Evolutionary conservation across 805 yeast species (phyloP), one percentile per base, ranked within the genome.

Genomic region (Kuraishia hungarica): DNA sequence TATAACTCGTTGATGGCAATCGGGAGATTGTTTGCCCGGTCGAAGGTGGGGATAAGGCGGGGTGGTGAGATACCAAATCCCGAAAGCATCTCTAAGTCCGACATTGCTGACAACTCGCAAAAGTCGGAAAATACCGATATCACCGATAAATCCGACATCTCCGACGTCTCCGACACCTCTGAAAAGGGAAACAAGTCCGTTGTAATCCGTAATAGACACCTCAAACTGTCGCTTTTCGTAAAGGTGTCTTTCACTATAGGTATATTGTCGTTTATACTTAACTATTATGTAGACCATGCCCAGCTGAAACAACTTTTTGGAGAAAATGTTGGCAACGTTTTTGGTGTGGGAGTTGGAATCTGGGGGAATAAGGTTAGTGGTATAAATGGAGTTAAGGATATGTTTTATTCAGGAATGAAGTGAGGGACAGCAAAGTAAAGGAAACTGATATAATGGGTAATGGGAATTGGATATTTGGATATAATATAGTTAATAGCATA

Each of bases 181-280:
- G n/a, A n/a, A n/a, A n/a, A n/a, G n/a, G n/a, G n/a, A n/a, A n/a
- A n/a, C n/a, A n/a, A 20, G 29, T 13, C 15, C 7, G 8, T 51
- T 7, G n/a, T 23, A 5, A 13, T 13, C 10, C 29, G 53, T 6
- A 51, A 51, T 23, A 51, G 19, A 24, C 23, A 39, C 28, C 48
- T 51, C n/a, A 35, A 29, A 8, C n/a, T 51, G 23, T 51, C 53
- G 6, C 10, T 35, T 46, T 28, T 50, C 46, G 47, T 51, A n/a
- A 51, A 51, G 48, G 48, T 51, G 28, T 51, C 53, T 17, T 19
- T 51, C 48, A 39, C 53, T 7, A 39, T 51, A 11, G 53, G 53
- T 7, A 15, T 51, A 2, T n/a, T 51, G 26, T 19, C 48, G n/a
- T 35, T 51, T 5, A 22, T 51, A 13, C 48, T 51, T n/a, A 22